Percentiles rank a stretch among this genome's conserved stretches.
phyloP scores from a whole-genome alignment of 2,329 filamentous ascomycete species.

The Fusarium succisae region DNA sequence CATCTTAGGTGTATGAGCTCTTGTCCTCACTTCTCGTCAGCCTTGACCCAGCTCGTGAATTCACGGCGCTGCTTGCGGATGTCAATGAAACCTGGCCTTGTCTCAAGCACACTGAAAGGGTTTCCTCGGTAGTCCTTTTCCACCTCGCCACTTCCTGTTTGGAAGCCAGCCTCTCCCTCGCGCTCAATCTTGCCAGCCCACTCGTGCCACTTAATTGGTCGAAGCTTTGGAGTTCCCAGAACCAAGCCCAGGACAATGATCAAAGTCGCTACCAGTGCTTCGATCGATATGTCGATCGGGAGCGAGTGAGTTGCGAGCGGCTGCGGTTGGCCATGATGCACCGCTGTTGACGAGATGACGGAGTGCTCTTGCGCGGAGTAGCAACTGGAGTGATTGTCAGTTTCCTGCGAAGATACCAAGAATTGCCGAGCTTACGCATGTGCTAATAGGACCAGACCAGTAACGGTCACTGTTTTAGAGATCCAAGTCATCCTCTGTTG shows the following conservation, averaged over 20 bases:
- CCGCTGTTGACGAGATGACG: conserved; percentile 69
- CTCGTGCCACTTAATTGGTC: conserved; percentile 84
- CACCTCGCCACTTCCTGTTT: conserved; percentile 68
- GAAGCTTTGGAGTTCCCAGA: conserved; percentile 76
- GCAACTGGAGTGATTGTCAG: conserved; percentile 67
- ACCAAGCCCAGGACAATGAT: conserved; percentile 88
- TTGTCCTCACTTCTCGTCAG: conserved; percentile 37
- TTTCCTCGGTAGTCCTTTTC: conserved; percentile 78
- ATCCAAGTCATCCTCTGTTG: conserved; percentile 71
- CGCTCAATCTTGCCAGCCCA: conserved; percentile 88
- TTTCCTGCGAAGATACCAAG: neutral
- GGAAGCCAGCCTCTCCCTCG: conserved; percentile 70
- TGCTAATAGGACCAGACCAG: conserved; percentile 81
- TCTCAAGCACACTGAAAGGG: conserved; percentile 82
- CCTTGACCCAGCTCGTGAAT: conserved; percentile 78
- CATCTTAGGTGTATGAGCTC: neutral
- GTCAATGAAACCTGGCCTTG: conserved; percentile 85
- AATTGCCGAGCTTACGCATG: conserved; percentile 75
- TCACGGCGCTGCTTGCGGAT: conserved; percentile 83
- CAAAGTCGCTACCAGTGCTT: conserved; percentile 82
- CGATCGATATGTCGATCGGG: conserved; percentile 86
- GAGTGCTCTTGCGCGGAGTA: conserved; percentile 97
- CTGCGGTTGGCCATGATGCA: conserved; percentile 55
- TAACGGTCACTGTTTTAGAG: conserved; percentile 73
- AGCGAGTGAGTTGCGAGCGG: conserved; percentile 60